Percentiles rank a stretch among this genome's conserved stretches.
These are phyloP conservation scores for Arxiozyma slooffiae DNA, from an alignment of 1,139 yeast genomes.

Conservation along the genomic window DNA sequence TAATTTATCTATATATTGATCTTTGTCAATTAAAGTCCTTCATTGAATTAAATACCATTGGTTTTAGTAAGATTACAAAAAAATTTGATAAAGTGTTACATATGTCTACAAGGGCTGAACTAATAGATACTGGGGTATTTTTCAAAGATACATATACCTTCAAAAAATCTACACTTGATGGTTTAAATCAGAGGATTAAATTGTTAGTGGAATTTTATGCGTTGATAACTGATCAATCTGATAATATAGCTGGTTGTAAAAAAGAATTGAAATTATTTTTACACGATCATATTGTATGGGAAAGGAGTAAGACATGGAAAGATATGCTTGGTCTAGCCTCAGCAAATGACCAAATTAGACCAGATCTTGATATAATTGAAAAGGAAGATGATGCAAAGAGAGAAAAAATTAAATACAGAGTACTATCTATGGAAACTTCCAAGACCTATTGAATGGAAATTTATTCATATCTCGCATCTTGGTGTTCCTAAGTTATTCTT, in stretches of 20 bases:
- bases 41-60: conserved; percentile 57
- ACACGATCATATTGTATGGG: conserved; percentile 70
- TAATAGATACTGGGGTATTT: conserved; percentile 37
- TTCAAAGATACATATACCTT: conserved; percentile 41
- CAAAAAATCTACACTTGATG: conserved; percentile 34
- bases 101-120: conserved; percentile 39
- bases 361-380: conserved; percentile 20
- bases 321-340: conserved; percentile 59
- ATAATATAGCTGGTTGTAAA: conserved; percentile 23
- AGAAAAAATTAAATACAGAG: conserved; percentile 25
- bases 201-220: conserved; percentile 42
- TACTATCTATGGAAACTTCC: conserved; percentile 28
- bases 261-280: conserved; percentile 48
- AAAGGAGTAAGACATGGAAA: conserved; percentile 63
- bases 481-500: conserved; percentile 34
- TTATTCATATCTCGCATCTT: conserved; percentile 24
- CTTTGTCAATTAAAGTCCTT: conserved; percentile 56
- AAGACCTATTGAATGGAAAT: conserved; percentile 34
- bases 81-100: conserved; percentile 59
- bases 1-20: conserved; percentile 47
- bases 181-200: conserved; percentile 40
- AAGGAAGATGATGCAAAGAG: conserved; percentile 9
- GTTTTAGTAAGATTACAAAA: conserved; percentile 58
- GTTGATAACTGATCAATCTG: conserved; percentile 29
- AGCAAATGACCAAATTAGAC: conserved; percentile 29